Base-by-base conservation (phyloP, 2,329 filamentous ascomycete genomes). In the Colletotrichum sp. region DNA sequence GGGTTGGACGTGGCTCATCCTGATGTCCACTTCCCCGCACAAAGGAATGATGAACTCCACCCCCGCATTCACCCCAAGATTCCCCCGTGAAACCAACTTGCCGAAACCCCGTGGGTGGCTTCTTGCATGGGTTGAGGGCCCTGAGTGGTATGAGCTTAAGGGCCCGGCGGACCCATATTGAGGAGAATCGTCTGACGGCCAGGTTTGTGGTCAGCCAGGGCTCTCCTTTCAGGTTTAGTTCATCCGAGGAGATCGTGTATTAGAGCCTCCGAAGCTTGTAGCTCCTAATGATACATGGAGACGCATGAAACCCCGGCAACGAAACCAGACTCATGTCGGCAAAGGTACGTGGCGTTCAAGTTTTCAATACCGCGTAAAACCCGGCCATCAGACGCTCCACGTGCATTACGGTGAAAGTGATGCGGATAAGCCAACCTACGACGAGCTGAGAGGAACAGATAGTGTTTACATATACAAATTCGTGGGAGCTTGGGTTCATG, bases 11-110 rank as follows among this genome's bases (percentile, higher is more conserved):
- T 25, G 12, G 19, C 22, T 44, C 16, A 25, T 13, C 57, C 27
- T 36, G 25, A n/a, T 22, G 22, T 15, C 52, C 13, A 69, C 66
- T 69, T 44, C 66, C 52, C 66, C 66, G 55, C 66, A 69, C 66
- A 61, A 19, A 25, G 25, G 52, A 61, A 69, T 7, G 15, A n/a
- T 55, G 44, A 36, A 29, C 52, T 69, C 52, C 55, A 69, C 66
- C 66, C 55, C 52, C 66, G 55, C 34, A 44, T 61, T 61, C 30
- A 13, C 25, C 11, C 22, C 30, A 30, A 15, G 19, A 13, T 32
- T 61, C 32, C 25, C 52, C 30, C n/a, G 30, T 15, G 11, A 29
- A 4, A 61, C 1, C 16, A 44, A 61, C 34, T 61, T 25, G 15
- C 52, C 32, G 15, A 61, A 61, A 34, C n/a, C 52, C 66, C 7